Percentiles rank a stretch among this genome's conserved stretches.
phyloP scores from a whole-genome alignment of 108 stramenopile genomes.

The Nitzschia inconspicua region DNA sequence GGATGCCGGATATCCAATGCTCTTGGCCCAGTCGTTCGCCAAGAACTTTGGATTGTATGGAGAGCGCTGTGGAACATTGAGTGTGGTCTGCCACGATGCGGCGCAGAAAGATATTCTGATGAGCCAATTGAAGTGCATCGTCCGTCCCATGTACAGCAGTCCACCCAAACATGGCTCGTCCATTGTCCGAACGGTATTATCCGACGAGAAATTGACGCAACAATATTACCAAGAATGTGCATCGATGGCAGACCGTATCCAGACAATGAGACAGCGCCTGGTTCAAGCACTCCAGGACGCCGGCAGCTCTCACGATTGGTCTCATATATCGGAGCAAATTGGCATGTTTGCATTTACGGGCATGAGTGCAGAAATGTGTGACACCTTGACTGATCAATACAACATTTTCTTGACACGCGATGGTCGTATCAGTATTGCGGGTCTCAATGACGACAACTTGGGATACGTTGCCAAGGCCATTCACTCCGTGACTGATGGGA shows the following conservation, averaged over 20 bases:
- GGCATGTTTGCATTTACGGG: constrained; percentile 99
- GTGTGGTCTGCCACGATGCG: constrained; percentile 72
- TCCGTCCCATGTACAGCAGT: constrained; percentile 96
- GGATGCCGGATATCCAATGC: constrained; percentile 80
- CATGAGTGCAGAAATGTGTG: constrained; percentile 90
- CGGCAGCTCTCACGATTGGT: constrained; percentile 89
- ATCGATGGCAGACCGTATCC: constrained; percentile 93
- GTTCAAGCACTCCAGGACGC: constrained; percentile 72
- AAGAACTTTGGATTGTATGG: constrained; percentile 99
- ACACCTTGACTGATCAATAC: constrained; percentile 77
- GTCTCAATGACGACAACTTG: constrained; percentile 92
- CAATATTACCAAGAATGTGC: constrained; percentile 90
- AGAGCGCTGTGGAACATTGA: constrained; percentile 92
- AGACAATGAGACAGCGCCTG: constrained; percentile 77
- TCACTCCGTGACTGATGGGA: constrained; percentile 88
- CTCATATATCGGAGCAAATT: constrained; percentile 95
- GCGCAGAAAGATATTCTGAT: constrained; percentile 83
- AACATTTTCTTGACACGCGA: constrained; percentile 93
- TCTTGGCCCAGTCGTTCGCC: constrained; percentile 94
- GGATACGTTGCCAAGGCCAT: constrained; percentile 91
- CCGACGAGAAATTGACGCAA: constrained; percentile 60
- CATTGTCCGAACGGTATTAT: constrained; percentile 91
- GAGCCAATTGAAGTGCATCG: constrained; percentile 90
- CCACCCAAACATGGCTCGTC: constrained; percentile 94
- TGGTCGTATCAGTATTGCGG: constrained; percentile 98